Evolutionary conservation across 768 basidiomycete species (phyloP).

Genomic region (Trametes sanguinea): DNA sequence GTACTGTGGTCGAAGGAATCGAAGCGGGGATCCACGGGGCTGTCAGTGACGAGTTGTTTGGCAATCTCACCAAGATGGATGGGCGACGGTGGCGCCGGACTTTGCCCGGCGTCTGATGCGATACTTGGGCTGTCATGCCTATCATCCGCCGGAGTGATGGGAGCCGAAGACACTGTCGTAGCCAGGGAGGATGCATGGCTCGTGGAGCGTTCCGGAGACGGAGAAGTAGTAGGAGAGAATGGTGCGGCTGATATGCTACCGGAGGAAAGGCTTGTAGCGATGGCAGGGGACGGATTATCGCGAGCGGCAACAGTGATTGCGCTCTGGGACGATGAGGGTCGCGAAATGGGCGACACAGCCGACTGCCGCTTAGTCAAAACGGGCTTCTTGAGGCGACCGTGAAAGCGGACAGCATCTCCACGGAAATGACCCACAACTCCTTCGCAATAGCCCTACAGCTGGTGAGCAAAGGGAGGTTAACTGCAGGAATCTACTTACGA

Average conservation of each 20-base stretch:
- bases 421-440: constrained; percentile 81
- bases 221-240: constrained; percentile 4
- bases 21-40: constrained; percentile 11
- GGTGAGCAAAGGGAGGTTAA: background rate
- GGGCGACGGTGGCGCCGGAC: background rate
- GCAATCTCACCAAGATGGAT: constrained; percentile 15
- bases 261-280: background rate
- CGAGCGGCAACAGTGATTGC: constrained; percentile 24
- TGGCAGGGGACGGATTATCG: constrained; percentile 17
- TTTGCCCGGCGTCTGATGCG: background rate
- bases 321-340: constrained; percentile 32
- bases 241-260: constrained; percentile 7
- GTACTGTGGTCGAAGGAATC: constrained; percentile 6
- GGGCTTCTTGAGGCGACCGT: constrained; percentile 75
- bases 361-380: constrained; percentile 68
- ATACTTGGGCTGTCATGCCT: constrained; percentile 1
- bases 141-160: constrained; percentile 17
- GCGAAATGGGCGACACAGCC: constrained; percentile 29
- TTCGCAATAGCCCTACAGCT: constrained; percentile 76
- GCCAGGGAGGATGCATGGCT: constrained; percentile 19
- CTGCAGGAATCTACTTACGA: constrained; percentile 49
- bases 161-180: constrained; percentile 12
- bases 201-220: constrained; percentile 12
- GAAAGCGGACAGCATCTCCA: constrained; percentile 65
- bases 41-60: constrained; percentile 19